Evolutionary conservation across 495 filamentous ascomycete species (phyloP), one percentile per base, ranked within the genome.

Genomic region (Lasiosphaeriaceae sp.): DNA sequence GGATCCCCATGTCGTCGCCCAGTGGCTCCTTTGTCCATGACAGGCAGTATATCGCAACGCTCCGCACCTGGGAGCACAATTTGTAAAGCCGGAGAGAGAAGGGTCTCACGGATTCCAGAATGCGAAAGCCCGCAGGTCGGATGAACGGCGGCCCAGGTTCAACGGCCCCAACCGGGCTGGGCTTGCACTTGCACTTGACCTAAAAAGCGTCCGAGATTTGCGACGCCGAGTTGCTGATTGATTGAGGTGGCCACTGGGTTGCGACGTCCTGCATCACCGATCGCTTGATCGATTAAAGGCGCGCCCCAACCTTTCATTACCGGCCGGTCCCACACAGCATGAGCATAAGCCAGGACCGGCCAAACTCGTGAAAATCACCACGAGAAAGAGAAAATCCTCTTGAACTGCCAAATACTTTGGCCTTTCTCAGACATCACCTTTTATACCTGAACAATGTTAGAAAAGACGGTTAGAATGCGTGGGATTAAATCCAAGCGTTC

Each of bases 231-330:
- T 53, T 52, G 50, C 9, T 12, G 46, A 55, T 55, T 29, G 52
- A 46, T 57, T 61, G 50, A 64, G 45, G n/a, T 37, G n/a, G 31
- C 11, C 3, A 2, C 19, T 35, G 19, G 37, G 43, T 11, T 16
- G 35, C 17, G 48, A 43, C n/a, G 12, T 24, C 6, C 50, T 63
- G 55, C 64, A 55, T 45, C 41, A 58, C 49, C 59, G 52, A 63
- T 62, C 61, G 61, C 59, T 68, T 61, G 63, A 63, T 57, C 61
- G 48, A 47, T 52, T 52, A 23, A 14, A 53, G 55, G 45, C 57
- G 39, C 61, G 51, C 49, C 54, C 55, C 54, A 57, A 52, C 49
- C 21, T 59, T 53, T 61, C 49, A 61, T 47, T 52, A 29, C 39
- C 55, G 53, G 35, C 22, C 26, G 55, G 64, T 47, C 50, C 63